Conservation (phyloP, 2,329 filamentous ascomycete genomes). For the Celoporthe dispersa region DNA sequence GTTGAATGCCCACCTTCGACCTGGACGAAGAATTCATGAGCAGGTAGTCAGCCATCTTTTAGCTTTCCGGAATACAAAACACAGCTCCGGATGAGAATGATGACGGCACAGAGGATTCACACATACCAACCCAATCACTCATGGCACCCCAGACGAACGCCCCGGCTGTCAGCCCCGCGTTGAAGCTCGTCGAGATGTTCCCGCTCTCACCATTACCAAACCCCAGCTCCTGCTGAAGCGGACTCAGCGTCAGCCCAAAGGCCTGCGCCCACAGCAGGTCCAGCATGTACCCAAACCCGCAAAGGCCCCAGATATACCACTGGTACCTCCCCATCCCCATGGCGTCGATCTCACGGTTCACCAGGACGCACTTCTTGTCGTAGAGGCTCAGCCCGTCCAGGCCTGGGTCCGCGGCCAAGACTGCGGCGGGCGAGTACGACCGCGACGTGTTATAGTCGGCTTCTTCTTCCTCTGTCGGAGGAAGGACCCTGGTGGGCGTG, state of each 20-base stretch:
- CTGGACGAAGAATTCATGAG: conserved; percentile 34
- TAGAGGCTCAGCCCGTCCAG: conserved; percentile 26
- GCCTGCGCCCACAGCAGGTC: conserved; percentile 63
- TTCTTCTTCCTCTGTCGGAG: not conserved
- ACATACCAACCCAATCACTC: conserved; percentile 51
- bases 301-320: conserved; percentile 56
- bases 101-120: not conserved
- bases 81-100: not conserved
- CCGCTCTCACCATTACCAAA: conserved; percentile 46
- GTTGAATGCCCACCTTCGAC: conserved; percentile 60
- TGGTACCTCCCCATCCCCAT: conserved; percentile 59
- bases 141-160: conserved; percentile 61
- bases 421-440: conserved; percentile 17
- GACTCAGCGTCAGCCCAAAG: conserved; percentile 57
- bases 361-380: conserved; percentile 27
- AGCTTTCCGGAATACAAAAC: not conserved
- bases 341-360: conserved; percentile 50
- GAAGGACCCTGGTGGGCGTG: conserved; percentile 8
- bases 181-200: conserved; percentile 60
- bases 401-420: conserved; percentile 20
- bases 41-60: not conserved
- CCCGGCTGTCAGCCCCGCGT: conserved; percentile 57
- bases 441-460: not conserved
- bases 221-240: conserved; percentile 60
- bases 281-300: conserved; percentile 59